phyloP scores from a whole-genome alignment of 1,284 basidiomycete species.

The Marasmius oreades region DNA sequence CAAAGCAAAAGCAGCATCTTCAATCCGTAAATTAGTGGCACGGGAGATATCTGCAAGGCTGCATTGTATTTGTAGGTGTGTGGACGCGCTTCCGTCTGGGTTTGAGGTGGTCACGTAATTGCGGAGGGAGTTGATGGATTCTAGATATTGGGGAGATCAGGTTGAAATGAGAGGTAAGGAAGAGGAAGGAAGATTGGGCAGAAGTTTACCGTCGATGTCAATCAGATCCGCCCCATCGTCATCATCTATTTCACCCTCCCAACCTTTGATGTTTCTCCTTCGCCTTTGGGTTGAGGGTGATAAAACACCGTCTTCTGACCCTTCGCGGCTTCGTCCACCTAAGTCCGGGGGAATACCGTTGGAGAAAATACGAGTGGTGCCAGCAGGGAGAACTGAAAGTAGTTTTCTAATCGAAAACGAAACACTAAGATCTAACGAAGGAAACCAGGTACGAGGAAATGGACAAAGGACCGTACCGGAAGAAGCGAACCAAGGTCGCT shows the following conservation, averaged over 20 bases:
- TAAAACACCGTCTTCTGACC: slow-evolving; percentile 3
- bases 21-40: slow-evolving; percentile 78
- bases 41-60: slow-evolving; percentile 71
- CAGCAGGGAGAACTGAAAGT: slow-evolving; percentile 50
- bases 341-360: slow-evolving; percentile 41
- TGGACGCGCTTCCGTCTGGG: slow-evolving; percentile 62
- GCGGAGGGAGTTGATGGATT: slow-evolving; percentile 39
- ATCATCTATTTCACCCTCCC: slow-evolving; percentile 52
- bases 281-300: slow-evolving; percentile 10
- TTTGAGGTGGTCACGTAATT: slow-evolving; percentile 53
- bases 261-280: slow-evolving; percentile 58
- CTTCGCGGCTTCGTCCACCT: slow-evolving; percentile 34
- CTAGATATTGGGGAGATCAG: slow-evolving; percentile 1
- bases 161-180: neutral
- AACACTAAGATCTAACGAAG: too few species aligned
- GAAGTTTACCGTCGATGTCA: slow-evolving; percentile 31
- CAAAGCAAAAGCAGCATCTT: slow-evolving; percentile 87
- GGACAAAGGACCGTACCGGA: too few species aligned
- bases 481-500: slow-evolving; percentile 78
- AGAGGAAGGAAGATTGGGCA: neutral
- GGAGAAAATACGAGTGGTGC: slow-evolving; percentile 38
- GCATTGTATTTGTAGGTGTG: slow-evolving; percentile 61
- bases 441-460: too few species aligned
- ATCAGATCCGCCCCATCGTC: slow-evolving; percentile 28
- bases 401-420: slow-evolving; percentile 16